phyloP scores from a whole-genome alignment of 371 early-diverging fungal species.

The Lichtheimia ramosa region DNA sequence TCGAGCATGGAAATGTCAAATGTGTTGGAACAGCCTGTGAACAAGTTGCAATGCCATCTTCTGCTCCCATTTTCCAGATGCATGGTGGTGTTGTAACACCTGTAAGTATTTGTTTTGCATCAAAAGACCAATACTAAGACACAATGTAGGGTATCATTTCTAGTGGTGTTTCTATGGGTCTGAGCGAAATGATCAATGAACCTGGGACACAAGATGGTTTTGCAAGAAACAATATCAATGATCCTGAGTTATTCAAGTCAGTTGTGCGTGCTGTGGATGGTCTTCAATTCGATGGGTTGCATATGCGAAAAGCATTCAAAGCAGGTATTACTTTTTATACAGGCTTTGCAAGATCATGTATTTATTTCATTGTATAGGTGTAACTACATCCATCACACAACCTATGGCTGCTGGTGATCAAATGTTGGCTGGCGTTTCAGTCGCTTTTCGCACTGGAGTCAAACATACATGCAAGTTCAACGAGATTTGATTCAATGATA shows the following conservation, averaged over 20 bases:
- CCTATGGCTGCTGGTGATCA: constrained; percentile 30
- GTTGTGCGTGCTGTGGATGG: constrained; percentile 60
- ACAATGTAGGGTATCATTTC: constrained; percentile 47
- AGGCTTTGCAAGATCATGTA: no score
- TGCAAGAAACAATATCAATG: constrained; percentile 28
- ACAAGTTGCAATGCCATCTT: constrained; percentile 8
- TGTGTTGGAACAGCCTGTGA: constrained; percentile 54
- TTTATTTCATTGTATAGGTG: constrained; percentile 22
- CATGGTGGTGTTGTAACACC: constrained; percentile 43
- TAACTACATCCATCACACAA: constrained; percentile 52
- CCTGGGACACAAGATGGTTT: constrained; percentile 56
- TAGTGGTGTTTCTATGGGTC: constrained; percentile 52
- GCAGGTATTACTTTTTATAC: constrained; percentile 40
- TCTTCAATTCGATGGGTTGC: constrained; percentile 58
- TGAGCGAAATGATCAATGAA: constrained; percentile 59
- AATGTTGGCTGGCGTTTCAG: constrained; percentile 53
- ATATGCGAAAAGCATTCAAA: constrained; percentile 60
- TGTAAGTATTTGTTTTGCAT: constrained; percentile 10
- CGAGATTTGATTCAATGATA: neutral
- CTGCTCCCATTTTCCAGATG: constrained; percentile 46
- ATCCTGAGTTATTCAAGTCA: constrained; percentile 11
- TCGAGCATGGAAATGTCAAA: constrained; percentile 47
- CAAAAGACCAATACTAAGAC: neutral
- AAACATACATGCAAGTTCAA: constrained; percentile 30
- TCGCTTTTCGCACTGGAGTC: constrained; percentile 56